phyloP scores from a whole-genome alignment of 805 yeast species.

The Kazachstania bromeliacearum region DNA sequence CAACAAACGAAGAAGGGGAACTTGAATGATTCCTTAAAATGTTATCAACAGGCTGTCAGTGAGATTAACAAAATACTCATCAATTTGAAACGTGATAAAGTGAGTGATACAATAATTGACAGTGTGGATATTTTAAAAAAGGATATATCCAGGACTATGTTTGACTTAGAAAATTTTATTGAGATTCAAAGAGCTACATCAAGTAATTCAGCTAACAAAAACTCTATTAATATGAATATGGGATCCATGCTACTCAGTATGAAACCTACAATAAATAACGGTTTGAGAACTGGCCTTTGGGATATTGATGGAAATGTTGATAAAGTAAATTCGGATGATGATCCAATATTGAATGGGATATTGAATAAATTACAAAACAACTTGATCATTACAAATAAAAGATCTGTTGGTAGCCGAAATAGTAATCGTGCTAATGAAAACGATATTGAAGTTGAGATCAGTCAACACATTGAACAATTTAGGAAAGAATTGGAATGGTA shows the following conservation, averaged over 20 bases:
- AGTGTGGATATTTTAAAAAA: conserved; percentile 23
- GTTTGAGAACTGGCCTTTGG: neutral
- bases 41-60: conserved; percentile 4
- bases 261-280: conserved; percentile 10
- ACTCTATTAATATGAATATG: conserved; percentile 1
- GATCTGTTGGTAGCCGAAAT: neutral
- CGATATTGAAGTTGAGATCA: conserved; percentile 1
- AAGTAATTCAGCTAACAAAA: neutral
- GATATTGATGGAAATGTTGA: neutral
- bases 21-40: conserved; percentile 10
- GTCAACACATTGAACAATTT: conserved; percentile 18
- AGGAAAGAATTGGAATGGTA: conserved; percentile 32
- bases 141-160: conserved; percentile 27
- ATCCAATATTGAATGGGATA: conserved; percentile 10
- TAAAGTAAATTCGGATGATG: neutral
- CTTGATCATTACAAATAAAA: neutral
- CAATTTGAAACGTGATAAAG: conserved; percentile 5
- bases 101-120: conserved; percentile 22
- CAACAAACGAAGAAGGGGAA: conserved; percentile 36
- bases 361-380: conserved; percentile 16
- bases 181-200: neutral
- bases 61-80: conserved; percentile 7
- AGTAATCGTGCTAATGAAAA: neutral
- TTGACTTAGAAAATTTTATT: conserved; percentile 20
- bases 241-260: conserved; percentile 8